Percentiles rank a stretch among this genome's conserved stretches.
Evolutionary conservation across 768 basidiomycete genomes (phyloP).

Genomic region (Mycena rosella): DNA sequence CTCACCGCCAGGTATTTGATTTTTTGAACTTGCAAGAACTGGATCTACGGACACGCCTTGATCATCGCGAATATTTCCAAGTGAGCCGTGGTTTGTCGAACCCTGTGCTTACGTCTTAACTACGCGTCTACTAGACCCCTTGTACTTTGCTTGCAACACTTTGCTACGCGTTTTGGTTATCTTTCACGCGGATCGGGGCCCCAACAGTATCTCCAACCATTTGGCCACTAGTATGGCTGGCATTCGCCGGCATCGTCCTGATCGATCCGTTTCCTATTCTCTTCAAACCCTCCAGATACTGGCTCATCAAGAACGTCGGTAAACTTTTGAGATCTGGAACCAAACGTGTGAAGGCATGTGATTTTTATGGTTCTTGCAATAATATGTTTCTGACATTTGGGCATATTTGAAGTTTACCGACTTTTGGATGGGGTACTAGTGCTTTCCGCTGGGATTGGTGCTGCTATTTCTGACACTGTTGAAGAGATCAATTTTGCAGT

Average conservation of each 20-base stretch:
- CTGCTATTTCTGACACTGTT: background rate
- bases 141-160: conserved; percentile 82
- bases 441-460: too few relatives aligned
- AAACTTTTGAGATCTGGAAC: conserved; percentile 78
- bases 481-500: conserved; percentile 86
- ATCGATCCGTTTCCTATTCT: conserved; percentile 83
- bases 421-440: conserved; percentile 92
- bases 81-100: conserved; percentile 47
- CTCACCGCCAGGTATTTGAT: background rate
- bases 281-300: conserved; percentile 77
- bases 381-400: background rate
- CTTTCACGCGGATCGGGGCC: conserved; percentile 74
- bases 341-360: conserved; percentile 78
- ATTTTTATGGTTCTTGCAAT: conserved; percentile 12
- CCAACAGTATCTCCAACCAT: conserved; percentile 69
- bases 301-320: conserved; percentile 77
- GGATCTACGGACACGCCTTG: conserved; percentile 76
- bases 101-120: background rate
- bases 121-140: conserved; percentile 68
- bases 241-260: conserved; percentile 67
- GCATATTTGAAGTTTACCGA: conserved; percentile 71
- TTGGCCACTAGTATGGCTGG: conserved; percentile 90
- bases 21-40: conserved; percentile 62
- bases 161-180: conserved; percentile 87
- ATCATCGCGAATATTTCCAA: conserved; percentile 80